phyloP scores from a whole-genome alignment of 83 land plant species.

The Larix sibirica region DNA sequence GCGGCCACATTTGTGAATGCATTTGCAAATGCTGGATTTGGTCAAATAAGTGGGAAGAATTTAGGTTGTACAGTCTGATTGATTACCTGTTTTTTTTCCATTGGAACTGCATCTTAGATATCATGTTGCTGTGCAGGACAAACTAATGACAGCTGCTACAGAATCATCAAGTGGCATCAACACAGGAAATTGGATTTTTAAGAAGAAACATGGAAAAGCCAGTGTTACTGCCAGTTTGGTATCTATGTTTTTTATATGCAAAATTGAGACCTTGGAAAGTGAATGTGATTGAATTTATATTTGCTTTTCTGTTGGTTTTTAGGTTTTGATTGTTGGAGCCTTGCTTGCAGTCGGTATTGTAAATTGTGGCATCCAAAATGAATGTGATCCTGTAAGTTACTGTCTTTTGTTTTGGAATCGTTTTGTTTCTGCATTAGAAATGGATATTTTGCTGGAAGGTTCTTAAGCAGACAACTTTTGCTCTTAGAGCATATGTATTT shows the following conservation, averaged over 20 bases:
- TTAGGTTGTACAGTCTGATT: not conserved
- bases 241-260: constrained; percentile 15
- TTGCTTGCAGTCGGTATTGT: constrained; percentile 94
- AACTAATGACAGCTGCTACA: constrained; percentile 88
- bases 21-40: constrained; percentile 99
- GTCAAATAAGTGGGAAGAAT: constrained; percentile 59
- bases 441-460: not conserved
- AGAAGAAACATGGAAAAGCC: constrained; percentile 96
- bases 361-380: constrained; percentile 85
- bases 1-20: constrained; percentile 99
- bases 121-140: constrained; percentile 61
- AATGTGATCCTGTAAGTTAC: constrained; percentile 92
- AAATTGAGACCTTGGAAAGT: not conserved
- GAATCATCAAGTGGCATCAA: constrained; percentile 65
- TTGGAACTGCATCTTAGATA: not conserved
- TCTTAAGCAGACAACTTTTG: constrained; percentile 28
- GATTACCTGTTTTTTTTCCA: not conserved
- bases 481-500: constrained; percentile 20
- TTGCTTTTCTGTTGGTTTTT: constrained; percentile 7
- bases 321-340: constrained; percentile 99
- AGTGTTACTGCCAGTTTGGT: constrained; percentile 99
- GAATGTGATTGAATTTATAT: not conserved
- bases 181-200: constrained; percentile 91
- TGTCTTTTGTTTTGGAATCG: not conserved
- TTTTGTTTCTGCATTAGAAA: constrained; percentile 2